Evolutionary conservation across 2,329 filamentous ascomycete genomes (phyloP), one percentile per base, ranked within the genome.

Genomic region (Coniochaeta ligniaria): DNA sequence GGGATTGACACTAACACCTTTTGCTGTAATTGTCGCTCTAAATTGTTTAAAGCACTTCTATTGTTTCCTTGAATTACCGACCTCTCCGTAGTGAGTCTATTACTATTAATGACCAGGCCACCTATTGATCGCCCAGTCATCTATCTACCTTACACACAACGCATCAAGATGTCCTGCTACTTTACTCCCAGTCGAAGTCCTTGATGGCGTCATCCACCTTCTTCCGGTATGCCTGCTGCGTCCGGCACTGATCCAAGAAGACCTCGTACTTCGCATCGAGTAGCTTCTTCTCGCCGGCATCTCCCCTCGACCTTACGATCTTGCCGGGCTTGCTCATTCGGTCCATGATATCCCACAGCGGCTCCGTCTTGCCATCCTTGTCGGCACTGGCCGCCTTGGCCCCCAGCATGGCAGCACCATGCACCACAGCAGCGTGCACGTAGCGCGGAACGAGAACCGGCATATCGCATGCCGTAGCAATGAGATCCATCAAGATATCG

Each of bases 321-420:
- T 88, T 91, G 35, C 94, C 95, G 9, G 92, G 89, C 81, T 97
- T 96, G 78, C 91, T 96, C 88, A 97, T 95, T 60, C 92, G 86
- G 74, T 96, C 91, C 95, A 99, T 99, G 72, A 99, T 97, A 67
- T 87, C 85, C 95, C 95, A 99, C 63, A 99, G 79, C 45, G 89
- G 85, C 78, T 97, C 93, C 0, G 90, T 93, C 69, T 88, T 87
- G 52, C 91, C 91, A 11, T 90, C 82, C 43, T 82, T 81, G 69
- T 90, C 87, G 35, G 89, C 89, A 68, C 89, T 95, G 7, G 94
- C 95, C n/a, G 95, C 95, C 76, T 98, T 98, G 61, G 92, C 95
- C 43, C 95, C 95, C 26, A 99, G 82, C 94, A 99, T 99, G 61
- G 95, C 95, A 8, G 95, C 95, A n/a, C 95, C 95, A 71, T 98